These are phyloP conservation scores for Paramecium biaurelia DNA, from an alignment of 73 alveolate genomes.

Conservation along the genomic window DNA sequence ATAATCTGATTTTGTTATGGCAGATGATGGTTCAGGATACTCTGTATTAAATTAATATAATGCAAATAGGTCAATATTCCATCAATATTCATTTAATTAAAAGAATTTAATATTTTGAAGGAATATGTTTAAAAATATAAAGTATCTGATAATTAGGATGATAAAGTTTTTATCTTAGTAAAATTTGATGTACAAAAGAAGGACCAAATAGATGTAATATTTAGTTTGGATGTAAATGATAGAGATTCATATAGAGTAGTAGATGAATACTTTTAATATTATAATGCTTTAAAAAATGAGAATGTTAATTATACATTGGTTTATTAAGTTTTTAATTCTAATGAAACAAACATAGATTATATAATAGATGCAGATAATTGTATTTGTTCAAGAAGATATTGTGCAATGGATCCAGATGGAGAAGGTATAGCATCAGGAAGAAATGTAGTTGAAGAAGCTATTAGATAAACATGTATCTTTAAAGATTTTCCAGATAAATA, in stretches of 20 bases:
- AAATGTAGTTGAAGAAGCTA: neutral
- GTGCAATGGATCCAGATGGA: neutral
- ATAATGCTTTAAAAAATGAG: neutral
- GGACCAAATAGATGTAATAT: neutral
- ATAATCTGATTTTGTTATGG: slow-evolving; percentile 60
- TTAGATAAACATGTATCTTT: slow-evolving; percentile 13
- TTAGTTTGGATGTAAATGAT: neutral
- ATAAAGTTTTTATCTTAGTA: neutral
- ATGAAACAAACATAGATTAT: neutral
- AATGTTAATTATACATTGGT: neutral
- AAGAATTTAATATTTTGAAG: neutral
- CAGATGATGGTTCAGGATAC: slow-evolving; percentile 75
- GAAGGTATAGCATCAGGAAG: neutral
- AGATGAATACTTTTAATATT: neutral
- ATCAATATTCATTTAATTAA: neutral
- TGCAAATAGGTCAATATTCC: neutral
- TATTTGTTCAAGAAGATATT: neutral
- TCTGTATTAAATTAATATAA: neutral
- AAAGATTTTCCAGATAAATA: neutral
- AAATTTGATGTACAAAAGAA: neutral
- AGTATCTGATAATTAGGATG: neutral
- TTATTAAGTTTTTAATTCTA: neutral
- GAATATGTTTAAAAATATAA: neutral
- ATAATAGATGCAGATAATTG: neutral
- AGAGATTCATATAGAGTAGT: neutral